Base-by-base conservation (phyloP, 1,284 basidiomycete genomes). In the Melampsora larici-populina region DNA sequence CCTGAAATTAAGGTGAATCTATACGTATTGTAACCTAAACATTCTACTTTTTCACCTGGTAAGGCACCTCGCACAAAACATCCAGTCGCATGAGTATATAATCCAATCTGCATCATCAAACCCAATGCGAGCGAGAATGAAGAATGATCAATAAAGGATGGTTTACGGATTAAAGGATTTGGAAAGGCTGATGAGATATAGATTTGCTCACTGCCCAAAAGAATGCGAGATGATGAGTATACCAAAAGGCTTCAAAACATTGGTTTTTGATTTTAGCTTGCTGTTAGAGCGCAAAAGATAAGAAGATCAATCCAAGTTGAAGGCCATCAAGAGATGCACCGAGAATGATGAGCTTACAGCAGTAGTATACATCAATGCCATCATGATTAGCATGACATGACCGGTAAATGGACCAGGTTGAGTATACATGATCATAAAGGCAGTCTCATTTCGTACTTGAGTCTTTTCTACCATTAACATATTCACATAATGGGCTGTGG, bases 211-310 rank as follows among this genome's bases (percentile, higher is more conserved):
- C 87, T 89, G 93, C 91, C 86, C 93, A 93, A 87, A 94, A 93
- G 87, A 93, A 92, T 9, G 92, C 92, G 63, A 93, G 88, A 81
- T 94, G 92, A 81, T 94, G 92, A 29, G 92, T 93, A 84, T 93
- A 94, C 92, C 92, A 94, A 86, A 95, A 95, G 0, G 89, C 91
- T 84, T 95, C 93, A 84, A 94, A 94, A 85, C 89, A 91, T 84
- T 93, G 91, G 79, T 88, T 84, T 81, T 92, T 90, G 80, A 95
- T 89, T 84, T 90, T 92, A 81, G 88, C 86, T 84, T 92, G 91
- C 4, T 92, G 92, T 92, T 65, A 89, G 88, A 84, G 93, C 93
- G 81, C 15, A 31, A 36, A n/a, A 46, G 55, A 69, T 48, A 24
- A 49, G 58, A 33, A 43, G 65, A 64, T n/a, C 49, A n/a, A 11